Evolutionary conservation across 1,284 basidiomycete genomes (phyloP).

Genomic region (Sporisorium iseilematis-ciliati): DNA sequence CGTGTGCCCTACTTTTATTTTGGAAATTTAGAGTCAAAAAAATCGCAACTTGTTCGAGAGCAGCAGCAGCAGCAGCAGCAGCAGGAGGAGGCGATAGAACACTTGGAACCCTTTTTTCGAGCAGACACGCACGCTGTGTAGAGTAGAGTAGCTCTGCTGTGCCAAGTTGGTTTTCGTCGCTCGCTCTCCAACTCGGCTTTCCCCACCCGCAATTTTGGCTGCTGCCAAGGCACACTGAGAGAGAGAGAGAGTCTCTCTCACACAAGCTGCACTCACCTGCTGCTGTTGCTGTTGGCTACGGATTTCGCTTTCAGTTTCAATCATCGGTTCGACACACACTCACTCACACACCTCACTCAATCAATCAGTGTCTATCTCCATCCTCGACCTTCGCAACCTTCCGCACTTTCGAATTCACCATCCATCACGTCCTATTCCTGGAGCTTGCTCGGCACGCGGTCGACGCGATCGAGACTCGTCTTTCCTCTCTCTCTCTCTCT

Average conservation of each 20-base stretch:
- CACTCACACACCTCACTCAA: background rate
- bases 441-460: background rate
- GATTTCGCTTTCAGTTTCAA: conserved; percentile 1
- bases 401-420: background rate
- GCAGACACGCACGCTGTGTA: background rate
- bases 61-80: too few species aligned
- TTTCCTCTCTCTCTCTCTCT: background rate
- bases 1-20: background rate
- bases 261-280: too few species aligned
- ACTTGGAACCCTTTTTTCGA: too few species aligned
- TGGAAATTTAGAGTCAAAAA: background rate
- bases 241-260: too few species aligned
- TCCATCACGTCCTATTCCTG: too few species aligned
- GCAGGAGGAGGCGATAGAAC: too few species aligned
- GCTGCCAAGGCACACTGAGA: too few species aligned
- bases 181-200: conserved; percentile 3
- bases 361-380: background rate
- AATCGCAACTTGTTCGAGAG: too few species aligned
- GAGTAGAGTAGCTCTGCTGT: too few species aligned
- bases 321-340: background rate
- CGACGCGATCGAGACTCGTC: conserved; percentile 6
- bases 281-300: background rate
- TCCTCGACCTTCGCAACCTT: background rate
- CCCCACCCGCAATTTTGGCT: conserved; percentile 6
- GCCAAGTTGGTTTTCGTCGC: background rate